Percentiles rank a stretch among this genome's conserved stretches.
Evolutionary conservation across 441 rosid species (phyloP).

Genomic region (Populus hybrid): DNA sequence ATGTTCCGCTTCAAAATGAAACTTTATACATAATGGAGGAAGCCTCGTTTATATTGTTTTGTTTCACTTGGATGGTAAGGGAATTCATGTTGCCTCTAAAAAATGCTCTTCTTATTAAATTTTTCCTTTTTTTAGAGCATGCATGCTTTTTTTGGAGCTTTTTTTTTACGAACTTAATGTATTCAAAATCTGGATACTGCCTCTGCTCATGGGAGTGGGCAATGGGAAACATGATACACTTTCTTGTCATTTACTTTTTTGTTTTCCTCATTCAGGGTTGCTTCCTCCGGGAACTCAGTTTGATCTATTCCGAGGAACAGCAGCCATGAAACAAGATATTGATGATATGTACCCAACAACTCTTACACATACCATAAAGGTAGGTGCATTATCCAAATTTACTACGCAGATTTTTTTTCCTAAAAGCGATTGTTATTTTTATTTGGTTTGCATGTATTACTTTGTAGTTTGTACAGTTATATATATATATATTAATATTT

Average conservation of each 20-base stretch:
- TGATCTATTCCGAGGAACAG: no score
- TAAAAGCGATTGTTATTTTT: neutral
- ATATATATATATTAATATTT: no score
- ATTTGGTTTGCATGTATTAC: constrained; percentile 6
- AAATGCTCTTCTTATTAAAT: no score
- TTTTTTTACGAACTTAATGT: neutral
- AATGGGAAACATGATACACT: neutral
- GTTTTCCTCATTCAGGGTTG: constrained; percentile 26
- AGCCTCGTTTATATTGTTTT: neutral
- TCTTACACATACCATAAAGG: constrained; percentile 98
- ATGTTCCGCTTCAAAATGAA: neutral
- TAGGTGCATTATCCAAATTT: constrained; percentile 17
- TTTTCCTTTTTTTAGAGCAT: neutral
- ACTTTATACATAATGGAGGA: neutral
- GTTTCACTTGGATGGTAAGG: neutral
- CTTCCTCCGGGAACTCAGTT: no score
- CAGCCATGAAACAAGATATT: no score
- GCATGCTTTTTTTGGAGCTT: no score
- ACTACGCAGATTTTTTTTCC: neutral
- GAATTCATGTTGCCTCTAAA: no score
- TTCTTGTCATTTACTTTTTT: constrained; percentile 3
- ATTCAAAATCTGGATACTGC: neutral
- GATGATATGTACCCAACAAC: no score
- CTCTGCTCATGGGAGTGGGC: neutral
- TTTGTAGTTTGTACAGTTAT: neutral